Percentiles rank a stretch among this genome's conserved stretches.
Conservation (phyloP, 306 rosid species). For the Dryas alaskensis region DNA sequence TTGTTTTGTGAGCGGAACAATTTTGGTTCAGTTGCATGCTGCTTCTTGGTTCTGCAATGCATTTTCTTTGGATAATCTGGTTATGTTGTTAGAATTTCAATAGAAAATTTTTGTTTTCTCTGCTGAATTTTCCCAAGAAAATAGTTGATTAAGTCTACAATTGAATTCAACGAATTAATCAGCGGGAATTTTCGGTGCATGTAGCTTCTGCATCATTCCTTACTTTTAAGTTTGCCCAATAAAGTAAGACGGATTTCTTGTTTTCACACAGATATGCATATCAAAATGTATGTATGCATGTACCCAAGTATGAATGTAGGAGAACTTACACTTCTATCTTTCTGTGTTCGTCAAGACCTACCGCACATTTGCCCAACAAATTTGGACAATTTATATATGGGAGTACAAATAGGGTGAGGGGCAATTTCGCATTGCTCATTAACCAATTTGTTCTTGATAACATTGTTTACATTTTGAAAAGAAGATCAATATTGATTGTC, state of each 20-base stretch:
- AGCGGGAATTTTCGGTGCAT: slow-evolving; percentile 1
- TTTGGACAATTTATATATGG: not conserved
- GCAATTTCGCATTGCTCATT: not conserved
- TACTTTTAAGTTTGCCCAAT: not conserved
- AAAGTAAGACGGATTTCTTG: not conserved
- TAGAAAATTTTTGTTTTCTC: not conserved
- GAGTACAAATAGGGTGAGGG: not conserved
- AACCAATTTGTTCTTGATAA: not conserved
- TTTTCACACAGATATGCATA: not conserved
- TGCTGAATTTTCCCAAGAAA: not conserved
- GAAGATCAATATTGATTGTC: not conserved
- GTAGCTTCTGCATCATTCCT: not conserved
- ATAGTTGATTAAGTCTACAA: not conserved
- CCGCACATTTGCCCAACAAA: not conserved
- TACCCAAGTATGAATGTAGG: not conserved
- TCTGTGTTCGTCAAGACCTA: not conserved
- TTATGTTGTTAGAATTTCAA: not conserved
- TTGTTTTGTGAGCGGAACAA: not conserved
- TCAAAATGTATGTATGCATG: not conserved
- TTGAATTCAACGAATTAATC: not conserved
- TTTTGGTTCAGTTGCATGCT: not conserved
- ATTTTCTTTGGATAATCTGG: not conserved
- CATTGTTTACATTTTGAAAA: no score
- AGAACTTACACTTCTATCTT: not conserved
- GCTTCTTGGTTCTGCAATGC: not conserved